Base-by-base conservation (phyloP, 1,284 basidiomycete species). In the Afroboletus lepidellus region DNA sequence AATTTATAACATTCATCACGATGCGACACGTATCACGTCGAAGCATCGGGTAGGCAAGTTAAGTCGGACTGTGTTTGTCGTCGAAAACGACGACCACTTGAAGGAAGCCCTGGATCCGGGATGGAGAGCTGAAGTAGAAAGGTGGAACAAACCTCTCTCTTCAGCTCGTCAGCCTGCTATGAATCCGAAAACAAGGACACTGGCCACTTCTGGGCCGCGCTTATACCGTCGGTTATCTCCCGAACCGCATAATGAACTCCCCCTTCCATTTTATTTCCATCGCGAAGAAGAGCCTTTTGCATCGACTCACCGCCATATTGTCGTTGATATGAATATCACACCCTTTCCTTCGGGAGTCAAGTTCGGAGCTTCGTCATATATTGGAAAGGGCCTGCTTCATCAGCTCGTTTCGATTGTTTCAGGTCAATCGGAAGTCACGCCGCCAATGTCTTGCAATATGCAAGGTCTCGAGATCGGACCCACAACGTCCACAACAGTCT, bases 371-470 rank as follows among this genome's bases (percentile, higher is more conserved):
- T 65, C 69, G 16, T 80, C 81, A 3, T 85, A 81, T 57, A 73
- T 84, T 24, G 77, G 76, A 21, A 78, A 73, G 52, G 84, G 85
- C 2, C 72, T 76, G 63, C 76, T 91, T 8, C 67, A 77, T 50
- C 78, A 83, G 25, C 71, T 90, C 16, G 53, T 81, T 42, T 62
- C 70, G 5, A 56, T 76, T 46, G 37, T 73, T 27, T 65, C 72
- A 18, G 66, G 64, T 13, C 53, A 59, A 15, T 49, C 47, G 16
- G 57, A 65, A 30, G 56, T 64, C 33, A 46, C 50, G n/a, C 57
- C 51, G 21, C 73, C 72, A 1, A 51, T 55, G 5, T 57, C 63
- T 13, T 72, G 66, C 38, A 61, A 63, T 39, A 57, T 71, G 16
- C 68, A 69, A 21, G 74, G 72, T 15, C 65, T 79, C 33, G 64